Base-by-base conservation (phyloP, 2,329 filamentous ascomycete species). In the Fusarium gaditjirri region DNA sequence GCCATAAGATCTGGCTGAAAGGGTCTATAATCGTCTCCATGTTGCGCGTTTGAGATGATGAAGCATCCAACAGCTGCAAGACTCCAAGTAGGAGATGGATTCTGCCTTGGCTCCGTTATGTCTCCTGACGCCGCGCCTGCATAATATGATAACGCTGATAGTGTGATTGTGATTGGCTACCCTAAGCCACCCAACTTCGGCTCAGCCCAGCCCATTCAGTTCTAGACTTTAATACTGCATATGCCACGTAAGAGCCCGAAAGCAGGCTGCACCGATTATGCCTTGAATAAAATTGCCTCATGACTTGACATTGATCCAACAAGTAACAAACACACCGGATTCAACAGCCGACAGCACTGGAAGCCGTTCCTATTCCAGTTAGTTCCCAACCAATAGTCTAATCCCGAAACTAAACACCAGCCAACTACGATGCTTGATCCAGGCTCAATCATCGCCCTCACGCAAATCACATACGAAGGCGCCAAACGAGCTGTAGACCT, bases 311-410 rank as follows among this genome's bases (percentile, higher is more conserved):
- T 29, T 14, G 10, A 23, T 31, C 6, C 2, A 11, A 6, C 6
- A 35, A 12, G 6, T 31, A 13, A 2, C 6, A 19, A 33, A 25
- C 1, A 10, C 6, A 25, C 7, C 47, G 12, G n/a, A 35, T 25
- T 13, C 14, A 11, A 19, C 8, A 29, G 17, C 12, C 11, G 2
- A 19, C 25, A 14, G 42, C 14, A 23, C 6, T 21, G 14, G 5
- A n/a, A 14, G 16, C 4, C 8, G 12, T 2, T 8, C 6, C 8
- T 7, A 25, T 21, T 8, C 5, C 0, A 11, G 17, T 6, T 21
- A 56, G 27, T n/a, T 23, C 27, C 2, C 2, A 33, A 33, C 21
- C 16, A 2, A 9, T 13, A 13, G 46, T 8, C 21, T 2, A 13
- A 10, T 2, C 21, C 29, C 5, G 5, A 17, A 33, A 33, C 33